phyloP scores from a whole-genome alignment of 2,329 filamentous ascomycete genomes.

The Purpureocillium lavendulum region DNA sequence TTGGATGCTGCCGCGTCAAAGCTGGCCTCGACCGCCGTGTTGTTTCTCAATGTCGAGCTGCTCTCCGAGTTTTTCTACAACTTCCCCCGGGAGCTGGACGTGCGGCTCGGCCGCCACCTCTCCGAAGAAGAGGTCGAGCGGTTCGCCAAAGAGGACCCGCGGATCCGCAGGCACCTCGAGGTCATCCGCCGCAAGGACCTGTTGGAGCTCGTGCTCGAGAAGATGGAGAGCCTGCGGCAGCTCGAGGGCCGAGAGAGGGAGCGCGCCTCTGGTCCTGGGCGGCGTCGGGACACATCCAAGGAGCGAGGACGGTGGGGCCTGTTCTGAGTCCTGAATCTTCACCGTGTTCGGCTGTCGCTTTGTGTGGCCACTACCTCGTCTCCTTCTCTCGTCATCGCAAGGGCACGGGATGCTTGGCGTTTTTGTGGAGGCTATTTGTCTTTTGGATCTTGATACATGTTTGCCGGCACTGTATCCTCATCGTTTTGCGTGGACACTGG shows the following conservation, averaged over 20 bases:
- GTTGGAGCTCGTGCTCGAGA: constrained; percentile 84
- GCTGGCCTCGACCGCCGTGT: constrained; percentile 85
- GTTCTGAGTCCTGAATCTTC: constrained; percentile 24
- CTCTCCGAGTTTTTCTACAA: constrained; percentile 97
- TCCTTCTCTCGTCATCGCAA: too few relatives aligned
- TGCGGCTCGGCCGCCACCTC: constrained; percentile 74
- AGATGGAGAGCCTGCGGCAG: constrained; percentile 86
- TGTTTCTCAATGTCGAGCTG: constrained; percentile 95
- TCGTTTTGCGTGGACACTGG: not conserved
- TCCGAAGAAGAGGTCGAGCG: constrained; percentile 73
- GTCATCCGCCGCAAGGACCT: constrained; percentile 88
- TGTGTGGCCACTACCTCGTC: too few relatives aligned
- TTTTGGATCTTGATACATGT: too few relatives aligned
- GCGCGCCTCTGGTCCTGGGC: constrained; percentile 17
- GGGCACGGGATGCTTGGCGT: too few relatives aligned
- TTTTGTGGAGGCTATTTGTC: too few relatives aligned
- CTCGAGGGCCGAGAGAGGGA: constrained; percentile 68
- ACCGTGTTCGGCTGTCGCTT: too few relatives aligned
- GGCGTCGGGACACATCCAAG: constrained; percentile 23
- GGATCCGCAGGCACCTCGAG: constrained; percentile 81
- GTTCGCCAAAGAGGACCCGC: constrained; percentile 89
- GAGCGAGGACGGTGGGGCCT: constrained; percentile 40
- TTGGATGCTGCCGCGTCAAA: constrained; percentile 96
- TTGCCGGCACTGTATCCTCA: too few relatives aligned
- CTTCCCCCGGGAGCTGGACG: constrained; percentile 87